Evolutionary conservation across 176 grass and related monocot species (phyloP).

Genomic region (Oryza longistaminata): DNA sequence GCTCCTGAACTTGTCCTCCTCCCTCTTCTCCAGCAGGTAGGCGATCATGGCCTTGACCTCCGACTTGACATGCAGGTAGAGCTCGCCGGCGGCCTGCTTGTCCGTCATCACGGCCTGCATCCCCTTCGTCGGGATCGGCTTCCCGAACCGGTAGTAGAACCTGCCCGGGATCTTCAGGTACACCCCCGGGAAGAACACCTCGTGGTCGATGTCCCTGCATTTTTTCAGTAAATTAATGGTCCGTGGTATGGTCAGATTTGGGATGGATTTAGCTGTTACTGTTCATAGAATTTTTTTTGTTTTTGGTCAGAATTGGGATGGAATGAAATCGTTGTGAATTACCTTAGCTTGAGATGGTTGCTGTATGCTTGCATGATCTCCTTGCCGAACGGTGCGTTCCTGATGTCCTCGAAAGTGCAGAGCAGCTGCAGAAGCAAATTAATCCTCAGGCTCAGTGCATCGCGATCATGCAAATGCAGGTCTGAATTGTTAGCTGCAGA

Average conservation of each 20-base stretch:
- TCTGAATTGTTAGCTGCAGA: neutral
- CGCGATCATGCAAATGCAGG: neutral
- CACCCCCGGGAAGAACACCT: conserved; percentile 55
- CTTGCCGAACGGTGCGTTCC: conserved; percentile 53
- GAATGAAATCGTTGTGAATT: neutral
- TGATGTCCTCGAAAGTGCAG: conserved; percentile 51
- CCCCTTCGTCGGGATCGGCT: conserved; percentile 51
- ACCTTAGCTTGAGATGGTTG: conserved; percentile 53
- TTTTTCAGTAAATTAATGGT: neutral
- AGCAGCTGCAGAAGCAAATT: conserved; percentile 24
- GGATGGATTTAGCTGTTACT: too few relatives aligned
- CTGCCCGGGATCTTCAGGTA: conserved; percentile 53
- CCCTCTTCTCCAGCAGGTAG: conserved; percentile 61
- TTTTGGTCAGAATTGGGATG: too few relatives aligned
- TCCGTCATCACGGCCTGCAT: conserved; percentile 47
- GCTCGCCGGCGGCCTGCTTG: conserved; percentile 29
- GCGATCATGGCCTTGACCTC: conserved; percentile 59
- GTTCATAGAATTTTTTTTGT: too few relatives aligned
- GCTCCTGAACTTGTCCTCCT: conserved; percentile 61
- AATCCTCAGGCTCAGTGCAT: neutral
- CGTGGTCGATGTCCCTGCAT: conserved; percentile 49
- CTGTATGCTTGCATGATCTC: conserved; percentile 59
- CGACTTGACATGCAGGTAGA: conserved; percentile 66
- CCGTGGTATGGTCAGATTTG: neutral
- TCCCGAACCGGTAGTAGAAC: conserved; percentile 77